These are phyloP conservation scores for Rhamnella rubrinervis DNA, from an alignment of 331 rosid species.

Conservation along the genomic window DNA sequence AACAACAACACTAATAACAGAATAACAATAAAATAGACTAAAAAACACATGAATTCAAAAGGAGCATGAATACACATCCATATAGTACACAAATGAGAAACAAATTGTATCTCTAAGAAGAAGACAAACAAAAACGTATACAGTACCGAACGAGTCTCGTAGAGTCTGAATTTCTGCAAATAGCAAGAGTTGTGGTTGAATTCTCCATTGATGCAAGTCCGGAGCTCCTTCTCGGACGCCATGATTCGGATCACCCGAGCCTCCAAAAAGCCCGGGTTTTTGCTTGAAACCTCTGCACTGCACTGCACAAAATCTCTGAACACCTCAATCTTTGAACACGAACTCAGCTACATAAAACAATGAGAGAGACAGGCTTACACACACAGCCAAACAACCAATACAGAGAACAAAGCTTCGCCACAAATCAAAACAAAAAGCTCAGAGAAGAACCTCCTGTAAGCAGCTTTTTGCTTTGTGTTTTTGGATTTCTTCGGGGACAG, in stretches of 20 bases:
- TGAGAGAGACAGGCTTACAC: slow-evolving; percentile 18
- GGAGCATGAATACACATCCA: too few relatives aligned
- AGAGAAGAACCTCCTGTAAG: background rate
- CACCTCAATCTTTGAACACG: slow-evolving; percentile 38
- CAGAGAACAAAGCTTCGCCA: slow-evolving; percentile 9
- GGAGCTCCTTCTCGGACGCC: slow-evolving; percentile 49
- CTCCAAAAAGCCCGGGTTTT: slow-evolving; percentile 45
- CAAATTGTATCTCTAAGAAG: slow-evolving; percentile 9
- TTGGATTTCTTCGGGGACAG: background rate
- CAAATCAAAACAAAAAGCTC: background rate
- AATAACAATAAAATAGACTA: background rate
- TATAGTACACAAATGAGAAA: background rate
- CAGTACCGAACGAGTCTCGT: slow-evolving; percentile 90
- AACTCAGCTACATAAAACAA: slow-evolving; percentile 18
- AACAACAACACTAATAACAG: background rate
- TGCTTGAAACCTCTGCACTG: slow-evolving; percentile 9
- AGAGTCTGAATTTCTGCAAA: slow-evolving; percentile 94
- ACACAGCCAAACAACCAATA: background rate
- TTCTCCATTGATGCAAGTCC: slow-evolving; percentile 34
- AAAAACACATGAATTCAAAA: background rate
- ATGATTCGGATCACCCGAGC: slow-evolving; percentile 64
- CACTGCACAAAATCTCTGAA: slow-evolving; percentile 25
- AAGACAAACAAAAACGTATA: slow-evolving; percentile 11
- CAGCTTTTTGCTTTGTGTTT: background rate
- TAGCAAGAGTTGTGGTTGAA: slow-evolving; percentile 38